Evolutionary conservation across 768 basidiomycete species (phyloP), one percentile per base, ranked within the genome.

Genomic region (Aureoboletus auriporus): DNA sequence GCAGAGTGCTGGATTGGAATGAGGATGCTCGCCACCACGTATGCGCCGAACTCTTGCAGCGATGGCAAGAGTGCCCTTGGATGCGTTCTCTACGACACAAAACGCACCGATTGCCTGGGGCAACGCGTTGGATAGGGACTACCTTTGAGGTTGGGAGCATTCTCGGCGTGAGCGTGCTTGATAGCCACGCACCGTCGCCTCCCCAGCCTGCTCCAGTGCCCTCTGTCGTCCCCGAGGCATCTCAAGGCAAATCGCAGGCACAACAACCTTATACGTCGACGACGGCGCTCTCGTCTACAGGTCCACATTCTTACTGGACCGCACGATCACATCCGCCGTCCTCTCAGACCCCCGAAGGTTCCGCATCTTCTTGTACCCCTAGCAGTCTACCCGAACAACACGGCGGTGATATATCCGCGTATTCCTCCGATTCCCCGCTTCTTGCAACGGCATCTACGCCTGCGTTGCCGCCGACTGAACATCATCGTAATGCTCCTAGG

Each of bases 111-210:
- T 16, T 9, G 13, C 12, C 20, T 14, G 33, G 46, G n/a, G 46
- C 55, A 13, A 66, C 61, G 12, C 71, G 67, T 17, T 90, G 86
- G 86, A 75, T 86, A 27, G 87, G 89, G 26, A 74, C 73, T 20
- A 87, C 82, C 50, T 92, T 92, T 53, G 85, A 89, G 58, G 72
- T 92, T 33, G 89, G 89, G 3, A 75, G 75, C n/a, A 75, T 92
- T 51, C 70, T 90, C 33, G 89, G 87, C 10, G 75, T 89, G 43
- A 77, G 81, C 52, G 68, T 86, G 29, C 68, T 84, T 42, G 69
- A 75, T 42, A 34, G 23, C 38, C 55, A 55, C 12, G 57, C 50
- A 0, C 49, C 52, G 11, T 41, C 49, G 14, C 42, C 44, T 26
- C 14, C 33, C 33, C 20, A 23, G 20, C 20, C 20, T 23, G 20